These are phyloP conservation scores for Staphylotrichum tortipilum DNA, from an alignment of 495 filamentous ascomycete genomes.

Conservation along the genomic window DNA sequence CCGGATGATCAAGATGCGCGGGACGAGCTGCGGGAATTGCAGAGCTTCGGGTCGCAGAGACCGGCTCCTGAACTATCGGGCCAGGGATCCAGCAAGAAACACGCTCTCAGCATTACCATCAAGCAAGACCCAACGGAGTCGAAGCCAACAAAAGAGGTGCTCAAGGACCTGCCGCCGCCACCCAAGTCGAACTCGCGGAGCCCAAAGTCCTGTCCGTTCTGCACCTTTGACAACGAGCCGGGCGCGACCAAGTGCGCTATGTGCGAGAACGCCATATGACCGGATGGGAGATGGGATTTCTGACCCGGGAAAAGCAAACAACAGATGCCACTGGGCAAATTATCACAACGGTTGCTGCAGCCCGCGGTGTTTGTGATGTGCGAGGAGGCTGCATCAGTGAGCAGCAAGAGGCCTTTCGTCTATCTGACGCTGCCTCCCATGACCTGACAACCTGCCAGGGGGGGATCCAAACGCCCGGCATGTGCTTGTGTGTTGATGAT, in stretches of 20 bases:
- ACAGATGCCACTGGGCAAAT: too few relatives aligned
- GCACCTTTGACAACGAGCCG: conserved; percentile 50
- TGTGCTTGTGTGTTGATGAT: too few relatives aligned
- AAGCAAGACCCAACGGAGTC: background rate
- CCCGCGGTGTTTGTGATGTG: too few relatives aligned
- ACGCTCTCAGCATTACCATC: background rate
- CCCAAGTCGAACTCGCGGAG: background rate
- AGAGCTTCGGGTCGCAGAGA: conserved; percentile 11
- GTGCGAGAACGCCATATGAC: conserved; percentile 58
- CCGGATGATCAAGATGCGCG: conserved; percentile 48
- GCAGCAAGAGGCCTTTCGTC: too few relatives aligned
- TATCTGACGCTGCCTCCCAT: too few relatives aligned
- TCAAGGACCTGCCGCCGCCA: background rate
- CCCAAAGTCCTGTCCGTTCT: conserved; percentile 45
- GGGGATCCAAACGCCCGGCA: too few relatives aligned
- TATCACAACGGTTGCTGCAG: too few relatives aligned
- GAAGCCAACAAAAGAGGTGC: background rate
- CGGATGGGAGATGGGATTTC: conserved; percentile 34
- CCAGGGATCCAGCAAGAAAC: background rate
- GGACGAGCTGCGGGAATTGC: conserved; percentile 54
- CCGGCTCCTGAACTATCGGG: background rate
- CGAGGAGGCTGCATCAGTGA: too few relatives aligned
- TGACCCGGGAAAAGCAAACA: conserved; percentile 54
- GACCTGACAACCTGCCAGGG: too few relatives aligned
- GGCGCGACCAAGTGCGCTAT: conserved; percentile 47